Evolutionary conservation across 805 yeast species (phyloP).

Genomic region (Blastobotrys peoriensis): DNA sequence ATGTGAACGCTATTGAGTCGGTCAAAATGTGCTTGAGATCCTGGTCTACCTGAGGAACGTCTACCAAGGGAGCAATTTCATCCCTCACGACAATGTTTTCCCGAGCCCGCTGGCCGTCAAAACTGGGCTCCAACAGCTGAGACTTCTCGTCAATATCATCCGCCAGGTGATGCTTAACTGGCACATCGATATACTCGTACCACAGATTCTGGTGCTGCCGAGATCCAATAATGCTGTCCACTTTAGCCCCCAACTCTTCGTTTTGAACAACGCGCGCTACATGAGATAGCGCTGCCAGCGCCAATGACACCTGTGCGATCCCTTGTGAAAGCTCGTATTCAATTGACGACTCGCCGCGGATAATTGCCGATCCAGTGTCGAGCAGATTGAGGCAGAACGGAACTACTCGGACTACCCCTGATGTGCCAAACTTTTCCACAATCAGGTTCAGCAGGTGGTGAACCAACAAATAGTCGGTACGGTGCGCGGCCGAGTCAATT

Average conservation of each 20-base stretch:
- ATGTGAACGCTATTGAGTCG: constrained; percentile 3
- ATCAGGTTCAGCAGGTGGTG: constrained; percentile 9
- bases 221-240: not conserved
- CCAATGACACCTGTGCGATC: constrained; percentile 6
- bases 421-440: constrained; percentile 8
- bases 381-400: constrained; percentile 15
- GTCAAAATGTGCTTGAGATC: not conserved
- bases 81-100: constrained; percentile 1
- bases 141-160: constrained; percentile 1
- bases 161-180: constrained; percentile 4
- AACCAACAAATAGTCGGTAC: constrained; percentile 6
- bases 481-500: constrained; percentile 5
- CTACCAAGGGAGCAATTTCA: constrained; percentile 1
- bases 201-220: constrained; percentile 9
- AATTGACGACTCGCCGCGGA: not conserved
- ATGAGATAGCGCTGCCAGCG: constrained; percentile 5
- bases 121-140: not conserved
- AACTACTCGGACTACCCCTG: constrained; percentile 11
- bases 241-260: not conserved
- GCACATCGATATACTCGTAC: constrained; percentile 7
- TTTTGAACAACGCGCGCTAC: not conserved
- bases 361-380: constrained; percentile 7
- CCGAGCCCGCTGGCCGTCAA: not conserved
- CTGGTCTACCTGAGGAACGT: constrained; percentile 1
- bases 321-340: constrained; percentile 10